phyloP scores from a whole-genome alignment of 345 rosid genomes.

The Eucalyptus cloeziana region DNA sequence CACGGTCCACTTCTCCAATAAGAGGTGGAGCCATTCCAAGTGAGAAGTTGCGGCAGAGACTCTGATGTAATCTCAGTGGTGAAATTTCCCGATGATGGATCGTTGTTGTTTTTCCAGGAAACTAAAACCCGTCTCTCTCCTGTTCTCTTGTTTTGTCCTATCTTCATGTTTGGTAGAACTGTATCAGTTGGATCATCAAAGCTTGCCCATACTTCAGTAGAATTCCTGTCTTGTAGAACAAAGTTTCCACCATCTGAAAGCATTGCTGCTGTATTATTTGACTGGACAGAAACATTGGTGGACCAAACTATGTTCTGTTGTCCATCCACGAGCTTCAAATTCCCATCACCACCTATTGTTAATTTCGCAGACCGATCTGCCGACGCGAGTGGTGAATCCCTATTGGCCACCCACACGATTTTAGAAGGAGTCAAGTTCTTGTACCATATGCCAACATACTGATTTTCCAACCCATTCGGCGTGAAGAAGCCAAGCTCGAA shows the following conservation, averaged over 20 bases:
- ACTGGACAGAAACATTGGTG: not conserved
- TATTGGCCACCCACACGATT: not conserved
- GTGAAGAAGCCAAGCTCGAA: not conserved
- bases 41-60: constrained; percentile 12
- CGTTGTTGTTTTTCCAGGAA: constrained; percentile 10
- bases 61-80: not conserved
- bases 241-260: constrained; percentile 23
- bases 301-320: constrained; percentile 4
- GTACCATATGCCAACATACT: no score
- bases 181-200: constrained; percentile 31
- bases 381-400: constrained; percentile 1
- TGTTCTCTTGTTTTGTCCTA: constrained; percentile 4
- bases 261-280: not conserved
- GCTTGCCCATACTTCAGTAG: constrained; percentile 14
- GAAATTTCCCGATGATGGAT: constrained; percentile 14
- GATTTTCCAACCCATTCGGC: no score
- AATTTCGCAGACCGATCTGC: not conserved
- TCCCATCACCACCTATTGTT: not conserved
- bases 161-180: constrained; percentile 12
- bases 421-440: not conserved
- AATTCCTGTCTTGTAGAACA: not conserved
- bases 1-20: not conserved
- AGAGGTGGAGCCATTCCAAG: not conserved
- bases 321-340: constrained; percentile 7
- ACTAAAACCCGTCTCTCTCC: not conserved